Conservation (phyloP, 306 rosid species). For the Dryas drummondii region DNA sequence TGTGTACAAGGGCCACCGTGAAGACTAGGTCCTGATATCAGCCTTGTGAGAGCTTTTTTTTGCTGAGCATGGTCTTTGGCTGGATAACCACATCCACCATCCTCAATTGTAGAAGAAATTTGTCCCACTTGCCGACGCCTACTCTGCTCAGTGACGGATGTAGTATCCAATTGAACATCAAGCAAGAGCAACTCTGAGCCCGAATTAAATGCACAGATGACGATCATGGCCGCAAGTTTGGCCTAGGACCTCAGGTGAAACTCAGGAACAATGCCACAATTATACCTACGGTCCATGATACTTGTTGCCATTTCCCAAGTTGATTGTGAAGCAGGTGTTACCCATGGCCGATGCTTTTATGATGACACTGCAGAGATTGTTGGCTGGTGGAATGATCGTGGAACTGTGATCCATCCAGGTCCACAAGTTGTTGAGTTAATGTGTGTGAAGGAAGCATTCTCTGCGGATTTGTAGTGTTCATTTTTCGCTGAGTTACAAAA, state of each 20-base stretch:
- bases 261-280: not conserved
- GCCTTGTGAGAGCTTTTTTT: not conserved
- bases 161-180: not conserved
- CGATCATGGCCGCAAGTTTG: not conserved
- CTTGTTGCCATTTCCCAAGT: not conserved
- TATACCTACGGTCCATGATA: not conserved
- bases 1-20: not conserved
- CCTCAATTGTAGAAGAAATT: not conserved
- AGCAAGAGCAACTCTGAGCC: not conserved
- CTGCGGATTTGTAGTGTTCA: not conserved
- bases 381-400: not conserved
- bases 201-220: not conserved
- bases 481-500: not conserved
- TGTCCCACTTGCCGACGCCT: not conserved
- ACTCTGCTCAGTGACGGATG: not conserved
- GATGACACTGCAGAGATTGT: not conserved
- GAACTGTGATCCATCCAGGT: not conserved
- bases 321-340: not conserved
- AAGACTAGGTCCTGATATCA: not conserved
- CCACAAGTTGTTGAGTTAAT: not conserved
- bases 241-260: not conserved
- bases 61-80: conserved; percentile 1
- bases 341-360: not conserved
- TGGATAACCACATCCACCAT: not conserved
- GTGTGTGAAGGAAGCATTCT: not conserved